Conservation (phyloP, 768 basidiomycete species). For the Phanerodontia chrysosporium region DNA sequence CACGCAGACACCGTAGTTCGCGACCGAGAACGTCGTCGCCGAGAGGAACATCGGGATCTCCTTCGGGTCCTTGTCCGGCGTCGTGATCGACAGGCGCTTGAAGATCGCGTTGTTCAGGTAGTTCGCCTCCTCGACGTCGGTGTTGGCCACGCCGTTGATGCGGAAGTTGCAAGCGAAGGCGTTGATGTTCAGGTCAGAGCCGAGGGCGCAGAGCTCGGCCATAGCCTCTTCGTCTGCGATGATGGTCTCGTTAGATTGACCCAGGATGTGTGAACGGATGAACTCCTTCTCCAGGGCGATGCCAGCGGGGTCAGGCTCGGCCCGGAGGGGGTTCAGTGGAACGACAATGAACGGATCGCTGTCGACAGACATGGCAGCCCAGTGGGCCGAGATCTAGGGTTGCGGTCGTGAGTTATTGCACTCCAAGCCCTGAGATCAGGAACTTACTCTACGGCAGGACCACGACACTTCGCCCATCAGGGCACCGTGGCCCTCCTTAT, state of each 20-base stretch:
- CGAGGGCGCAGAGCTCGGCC: conserved; percentile 26
- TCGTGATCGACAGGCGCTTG: conserved; percentile 33
- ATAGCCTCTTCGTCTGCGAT: conserved; percentile 24
- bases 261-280: conserved; percentile 32
- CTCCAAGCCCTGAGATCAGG: too few species aligned
- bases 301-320: conserved; percentile 22
- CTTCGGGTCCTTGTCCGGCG: conserved; percentile 19
- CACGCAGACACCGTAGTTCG: conserved; percentile 32
- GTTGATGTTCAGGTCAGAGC: conserved; percentile 42
- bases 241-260: conserved; percentile 27
- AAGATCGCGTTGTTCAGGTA: conserved; percentile 36
- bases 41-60: conserved; percentile 15
- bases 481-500: conserved; percentile 34
- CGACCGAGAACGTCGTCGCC: conserved; percentile 17
- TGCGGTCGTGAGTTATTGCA: too few species aligned
- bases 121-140: conserved; percentile 38
- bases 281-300: conserved; percentile 25
- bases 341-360: conserved; percentile 32
- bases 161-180: conserved; percentile 42
- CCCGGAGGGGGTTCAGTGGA: conserved; percentile 36
- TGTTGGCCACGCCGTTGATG: conserved; percentile 29
- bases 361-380: conserved; percentile 35
- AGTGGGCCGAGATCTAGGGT: conserved; percentile 27
- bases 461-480: conserved; percentile 37
- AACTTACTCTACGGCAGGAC: conserved; percentile 33